Evolutionary conservation across 169 alveolate species (phyloP).

Genomic region (Theileria orientalis): DNA sequence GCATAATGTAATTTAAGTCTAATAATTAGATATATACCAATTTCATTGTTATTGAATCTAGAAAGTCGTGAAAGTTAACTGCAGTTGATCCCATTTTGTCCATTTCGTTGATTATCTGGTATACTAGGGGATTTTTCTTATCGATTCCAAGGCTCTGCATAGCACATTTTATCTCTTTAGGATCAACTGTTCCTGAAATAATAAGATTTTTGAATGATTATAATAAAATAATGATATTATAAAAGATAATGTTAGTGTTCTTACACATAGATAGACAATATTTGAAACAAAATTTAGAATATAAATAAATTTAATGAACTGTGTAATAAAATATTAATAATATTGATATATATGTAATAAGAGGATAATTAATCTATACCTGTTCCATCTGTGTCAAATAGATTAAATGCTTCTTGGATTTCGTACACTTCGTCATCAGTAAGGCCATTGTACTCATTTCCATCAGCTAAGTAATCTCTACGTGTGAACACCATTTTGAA

Average conservation of each 20-base stretch:
- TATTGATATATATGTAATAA: not conserved
- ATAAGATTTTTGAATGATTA: not conserved
- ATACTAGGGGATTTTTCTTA: conserved; percentile 96
- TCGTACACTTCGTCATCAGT: conserved; percentile 98
- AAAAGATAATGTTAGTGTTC: not conserved
- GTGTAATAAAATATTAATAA: not conserved
- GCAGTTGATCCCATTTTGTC: conserved; percentile 95
- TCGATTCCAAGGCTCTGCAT: conserved; percentile 99
- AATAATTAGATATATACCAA: conserved; percentile 59
- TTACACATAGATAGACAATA: not conserved
- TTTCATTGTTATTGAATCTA: conserved; percentile 96
- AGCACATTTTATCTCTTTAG: conserved; percentile 98
- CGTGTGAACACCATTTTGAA: conserved; percentile 39
- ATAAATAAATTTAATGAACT: not conserved
- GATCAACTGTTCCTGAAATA: conserved; percentile 91
- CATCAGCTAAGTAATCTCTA: conserved; percentile 62
- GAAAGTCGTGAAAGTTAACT: conserved; percentile 95
- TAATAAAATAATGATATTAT: no score
- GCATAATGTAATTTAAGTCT: not conserved
- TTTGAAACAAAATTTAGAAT: not conserved
- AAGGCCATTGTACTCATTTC: conserved; percentile 82
- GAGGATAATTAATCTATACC: conserved; percentile 57
- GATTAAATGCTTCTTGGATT: conserved; percentile 97
- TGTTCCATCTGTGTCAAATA: conserved; percentile 98
- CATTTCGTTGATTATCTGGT: conserved; percentile 96